Conservation (phyloP, 768 basidiomycete species). For the Pleurotus giganteus region DNA sequence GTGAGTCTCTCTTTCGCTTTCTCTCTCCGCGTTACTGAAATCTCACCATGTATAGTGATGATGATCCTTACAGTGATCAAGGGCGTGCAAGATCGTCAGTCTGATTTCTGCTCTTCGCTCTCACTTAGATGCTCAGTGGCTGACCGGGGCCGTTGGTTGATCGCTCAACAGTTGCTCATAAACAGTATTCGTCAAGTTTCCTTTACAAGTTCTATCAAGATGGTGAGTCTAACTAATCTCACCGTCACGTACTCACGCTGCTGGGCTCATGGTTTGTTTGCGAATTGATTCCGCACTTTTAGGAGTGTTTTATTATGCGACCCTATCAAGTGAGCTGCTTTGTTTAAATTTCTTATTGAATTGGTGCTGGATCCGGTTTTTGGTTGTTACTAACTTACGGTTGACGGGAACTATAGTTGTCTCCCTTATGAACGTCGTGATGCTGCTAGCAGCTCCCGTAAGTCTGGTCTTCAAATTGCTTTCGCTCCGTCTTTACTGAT, state of each 20-base stretch:
- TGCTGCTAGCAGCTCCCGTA: not conserved
- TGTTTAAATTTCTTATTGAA: not conserved
- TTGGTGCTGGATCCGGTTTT: not conserved
- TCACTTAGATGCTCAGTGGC: too few relatives aligned
- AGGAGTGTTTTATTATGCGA: not conserved
- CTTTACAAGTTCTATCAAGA: not conserved
- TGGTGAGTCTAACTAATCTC: too few relatives aligned
- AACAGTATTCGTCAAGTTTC: not conserved
- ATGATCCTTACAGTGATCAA: conserved; percentile 1
- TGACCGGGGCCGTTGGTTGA: too few relatives aligned
- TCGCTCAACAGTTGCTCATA: not conserved
- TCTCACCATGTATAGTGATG: not conserved
- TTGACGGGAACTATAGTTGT: too few relatives aligned
- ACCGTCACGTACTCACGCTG: too few relatives aligned
- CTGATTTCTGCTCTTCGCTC: too few relatives aligned
- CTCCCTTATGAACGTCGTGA: not conserved
- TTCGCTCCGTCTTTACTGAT: not conserved
- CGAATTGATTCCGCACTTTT: not conserved
- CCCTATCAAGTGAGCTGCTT: not conserved
- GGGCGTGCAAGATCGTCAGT: not conserved
- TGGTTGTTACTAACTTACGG: too few relatives aligned
- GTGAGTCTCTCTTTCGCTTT: too few relatives aligned
- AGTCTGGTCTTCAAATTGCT: not conserved
- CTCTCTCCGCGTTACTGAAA: too few relatives aligned
- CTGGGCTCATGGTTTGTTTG: not conserved